Conservation (phyloP, 2,329 filamentous ascomycete species). For the Aphanocladium album region DNA sequence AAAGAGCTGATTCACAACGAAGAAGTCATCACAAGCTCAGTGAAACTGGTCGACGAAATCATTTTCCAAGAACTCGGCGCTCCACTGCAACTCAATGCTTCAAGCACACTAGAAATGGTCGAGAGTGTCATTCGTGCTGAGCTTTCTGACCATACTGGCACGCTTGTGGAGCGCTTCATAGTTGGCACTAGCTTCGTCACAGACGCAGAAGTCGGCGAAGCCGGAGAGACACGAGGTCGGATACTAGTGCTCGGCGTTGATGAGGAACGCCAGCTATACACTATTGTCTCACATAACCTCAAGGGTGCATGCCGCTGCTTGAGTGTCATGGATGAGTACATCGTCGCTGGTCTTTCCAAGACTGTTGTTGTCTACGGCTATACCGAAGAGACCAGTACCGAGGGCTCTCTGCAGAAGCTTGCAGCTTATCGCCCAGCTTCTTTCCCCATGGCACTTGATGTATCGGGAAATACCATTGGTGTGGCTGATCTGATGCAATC, state of each 20-base stretch:
- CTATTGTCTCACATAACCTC: slow-evolving; percentile 63
- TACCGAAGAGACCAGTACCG: slow-evolving; percentile 49
- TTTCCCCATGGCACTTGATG: slow-evolving; percentile 73
- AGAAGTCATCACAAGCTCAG: slow-evolving; percentile 73
- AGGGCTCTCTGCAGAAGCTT: slow-evolving; percentile 59
- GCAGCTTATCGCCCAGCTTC: slow-evolving; percentile 78
- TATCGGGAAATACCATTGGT: slow-evolving; percentile 70
- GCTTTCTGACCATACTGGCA: slow-evolving; percentile 54
- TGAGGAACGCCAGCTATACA: slow-evolving; percentile 65
- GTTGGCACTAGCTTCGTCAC: slow-evolving; percentile 78
- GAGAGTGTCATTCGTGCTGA: slow-evolving; percentile 79
- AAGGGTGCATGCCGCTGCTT: slow-evolving; percentile 79
- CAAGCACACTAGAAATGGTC: slow-evolving; percentile 61
- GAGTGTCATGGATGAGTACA: slow-evolving; percentile 66
- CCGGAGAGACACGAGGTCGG: slow-evolving; percentile 57
- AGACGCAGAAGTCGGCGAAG: slow-evolving; percentile 49
- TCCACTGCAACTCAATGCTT: slow-evolving; percentile 55
- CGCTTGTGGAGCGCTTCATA: slow-evolving; percentile 72
- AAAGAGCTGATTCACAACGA: slow-evolving; percentile 64
- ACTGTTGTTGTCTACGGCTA: slow-evolving; percentile 63
- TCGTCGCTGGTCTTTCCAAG: slow-evolving; percentile 86
- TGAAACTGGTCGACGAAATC: slow-evolving; percentile 87
- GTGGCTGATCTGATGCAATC: slow-evolving; percentile 95
- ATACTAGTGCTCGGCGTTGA: slow-evolving; percentile 83
- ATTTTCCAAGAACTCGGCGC: slow-evolving; percentile 72